Conservation (phyloP, 2,329 filamentous ascomycete species). For the Nemania bipapillata region DNA sequence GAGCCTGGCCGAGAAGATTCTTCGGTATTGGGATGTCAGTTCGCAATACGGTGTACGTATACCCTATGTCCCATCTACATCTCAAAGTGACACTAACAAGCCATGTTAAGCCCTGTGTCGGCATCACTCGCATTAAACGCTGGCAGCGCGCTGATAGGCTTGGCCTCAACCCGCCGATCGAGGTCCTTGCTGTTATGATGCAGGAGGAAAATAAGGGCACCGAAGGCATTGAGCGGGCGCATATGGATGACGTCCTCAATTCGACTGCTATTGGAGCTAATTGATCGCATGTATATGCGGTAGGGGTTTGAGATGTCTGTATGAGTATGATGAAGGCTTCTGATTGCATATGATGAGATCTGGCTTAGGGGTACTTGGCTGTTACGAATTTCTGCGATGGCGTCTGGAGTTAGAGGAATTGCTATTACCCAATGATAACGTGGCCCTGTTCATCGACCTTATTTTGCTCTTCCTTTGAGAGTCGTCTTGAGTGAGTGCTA, state of each 20-base stretch:
- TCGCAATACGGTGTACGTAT: slow-evolving; percentile 88
- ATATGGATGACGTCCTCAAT: slow-evolving; percentile 76
- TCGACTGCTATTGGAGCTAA: slow-evolving; percentile 56
- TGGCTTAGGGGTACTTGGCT: slow-evolving; percentile 27
- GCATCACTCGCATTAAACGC: slow-evolving; percentile 80
- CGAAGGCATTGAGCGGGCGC: slow-evolving; percentile 69
- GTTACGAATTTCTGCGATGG: slow-evolving; percentile 31
- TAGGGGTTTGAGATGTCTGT: slow-evolving; percentile 9
- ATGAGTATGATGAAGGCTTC: slow-evolving; percentile 20
- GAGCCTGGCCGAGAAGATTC: slow-evolving; percentile 80
- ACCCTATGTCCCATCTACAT: neutral
- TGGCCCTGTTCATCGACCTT: slow-evolving; percentile 14
- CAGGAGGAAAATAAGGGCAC: slow-evolving; percentile 72
- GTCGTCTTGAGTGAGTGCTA: neutral
- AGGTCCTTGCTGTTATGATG: slow-evolving; percentile 86
- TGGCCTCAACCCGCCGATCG: slow-evolving; percentile 86
- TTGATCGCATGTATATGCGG: slow-evolving; percentile 33
- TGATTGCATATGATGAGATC: slow-evolving; percentile 29
- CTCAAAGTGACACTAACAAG: slow-evolving; percentile 14
- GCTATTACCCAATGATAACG: slow-evolving; percentile 16
- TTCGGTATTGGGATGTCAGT: slow-evolving; percentile 92
- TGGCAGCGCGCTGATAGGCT: slow-evolving; percentile 88
- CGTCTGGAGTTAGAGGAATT: slow-evolving; percentile 34
- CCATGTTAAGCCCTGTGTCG: slow-evolving; percentile 79
- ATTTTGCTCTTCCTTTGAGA: neutral